A percentile compares a stretch with the other conserved stretches of the same genome.
These are phyloP conservation scores for Yamagishiella unicocca DNA, from an alignment of 139 green algal genomes.

Conservation along the genomic window DNA sequence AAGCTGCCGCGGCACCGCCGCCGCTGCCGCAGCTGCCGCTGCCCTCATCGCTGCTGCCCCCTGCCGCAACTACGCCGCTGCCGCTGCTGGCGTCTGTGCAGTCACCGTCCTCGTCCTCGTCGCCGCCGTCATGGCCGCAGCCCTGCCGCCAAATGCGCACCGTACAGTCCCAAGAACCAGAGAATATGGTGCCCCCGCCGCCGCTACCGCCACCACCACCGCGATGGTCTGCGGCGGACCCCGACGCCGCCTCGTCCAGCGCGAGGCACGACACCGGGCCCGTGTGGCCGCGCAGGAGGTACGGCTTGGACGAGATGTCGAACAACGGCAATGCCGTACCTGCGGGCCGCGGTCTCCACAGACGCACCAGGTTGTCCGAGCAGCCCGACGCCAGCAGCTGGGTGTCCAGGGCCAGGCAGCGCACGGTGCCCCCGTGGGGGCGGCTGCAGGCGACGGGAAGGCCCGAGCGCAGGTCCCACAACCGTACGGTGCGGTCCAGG, in stretches of 20 bases:
- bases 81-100: neutral
- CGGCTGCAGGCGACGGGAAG: constrained; percentile 65
- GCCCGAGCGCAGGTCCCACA: constrained; percentile 77
- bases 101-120: neutral
- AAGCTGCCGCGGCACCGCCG: neutral
- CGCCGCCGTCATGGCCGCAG: neutral
- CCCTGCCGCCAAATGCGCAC: constrained; percentile 65
- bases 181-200: constrained; percentile 41
- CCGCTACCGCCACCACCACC: neutral
- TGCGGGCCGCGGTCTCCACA: constrained; percentile 52
- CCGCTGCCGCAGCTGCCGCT: neutral
- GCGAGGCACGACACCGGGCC: constrained; percentile 73
- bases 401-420: constrained; percentile 68
- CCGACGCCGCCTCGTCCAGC: constrained; percentile 40
- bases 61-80: neutral
- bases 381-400: constrained; percentile 57
- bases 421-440: constrained; percentile 70
- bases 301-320: constrained; percentile 53
- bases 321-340: constrained; percentile 50
- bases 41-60: constrained; percentile 14
- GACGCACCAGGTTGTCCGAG: constrained; percentile 61
- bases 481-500: constrained; percentile 72
- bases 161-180: constrained; percentile 72
- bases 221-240: neutral
- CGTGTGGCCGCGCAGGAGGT: constrained; percentile 68